A percentile compares a stretch with the other conserved stretches of the same genome.
Evolutionary conservation across 2,329 filamentous ascomycete genomes (phyloP).

Genomic region (Hirsutella minnesotensis): DNA sequence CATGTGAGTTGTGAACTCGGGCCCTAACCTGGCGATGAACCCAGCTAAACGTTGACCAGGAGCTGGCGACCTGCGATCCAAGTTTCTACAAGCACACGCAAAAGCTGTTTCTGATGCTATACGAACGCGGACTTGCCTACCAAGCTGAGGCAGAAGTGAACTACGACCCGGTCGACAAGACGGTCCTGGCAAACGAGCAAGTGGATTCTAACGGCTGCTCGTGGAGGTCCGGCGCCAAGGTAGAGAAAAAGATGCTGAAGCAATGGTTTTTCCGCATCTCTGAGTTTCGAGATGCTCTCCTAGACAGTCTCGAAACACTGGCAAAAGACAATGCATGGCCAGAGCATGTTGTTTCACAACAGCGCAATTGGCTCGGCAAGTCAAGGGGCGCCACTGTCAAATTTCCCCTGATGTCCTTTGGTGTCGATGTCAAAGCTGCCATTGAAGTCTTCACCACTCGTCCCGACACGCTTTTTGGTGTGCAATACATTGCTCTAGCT

Average conservation of each 20-base stretch:
- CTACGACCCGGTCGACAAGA: slow-evolving; percentile 81
- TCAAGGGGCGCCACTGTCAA: slow-evolving; percentile 61
- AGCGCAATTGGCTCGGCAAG: slow-evolving; percentile 79
- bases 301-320: slow-evolving; percentile 59
- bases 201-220: slow-evolving; percentile 77
- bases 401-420: slow-evolving; percentile 47
- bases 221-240: slow-evolving; percentile 77
- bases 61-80: slow-evolving; percentile 74
- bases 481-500: slow-evolving; percentile 73
- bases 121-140: slow-evolving; percentile 65
- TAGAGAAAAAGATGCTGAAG: slow-evolving; percentile 66
- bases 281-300: slow-evolving; percentile 58
- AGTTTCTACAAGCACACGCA: slow-evolving; percentile 86
- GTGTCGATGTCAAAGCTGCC: slow-evolving; percentile 27
- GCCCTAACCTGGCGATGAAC: no score
- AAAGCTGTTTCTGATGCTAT: slow-evolving; percentile 67
- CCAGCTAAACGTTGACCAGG: slow-evolving; percentile 33
- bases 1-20: slow-evolving; percentile 38
- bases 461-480: slow-evolving; percentile 77
- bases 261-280: slow-evolving; percentile 90
- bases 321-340: slow-evolving; percentile 60
- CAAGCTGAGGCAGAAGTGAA: slow-evolving; percentile 78
- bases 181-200: slow-evolving; percentile 85
- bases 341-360: slow-evolving; percentile 70
- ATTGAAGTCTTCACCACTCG: slow-evolving; percentile 75